Base-by-base conservation (phyloP, 2,329 filamentous ascomycete genomes). In the Venturia oleaginea region DNA sequence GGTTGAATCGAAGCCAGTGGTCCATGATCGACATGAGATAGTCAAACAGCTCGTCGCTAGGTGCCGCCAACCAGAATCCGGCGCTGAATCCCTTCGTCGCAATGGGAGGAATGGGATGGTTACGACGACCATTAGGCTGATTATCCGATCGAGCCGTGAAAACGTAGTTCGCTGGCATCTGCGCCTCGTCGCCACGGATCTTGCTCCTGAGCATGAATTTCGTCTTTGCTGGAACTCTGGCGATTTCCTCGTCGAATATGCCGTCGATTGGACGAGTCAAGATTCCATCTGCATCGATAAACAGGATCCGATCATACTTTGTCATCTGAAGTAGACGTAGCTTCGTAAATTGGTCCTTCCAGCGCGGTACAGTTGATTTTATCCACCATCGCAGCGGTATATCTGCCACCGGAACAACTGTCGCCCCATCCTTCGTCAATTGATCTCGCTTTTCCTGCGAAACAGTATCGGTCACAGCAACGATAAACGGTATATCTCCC, bases 301-400 rank as follows among this genome's bases (percentile, higher is more conserved):
- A 66, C n/a, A 65, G 37, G 11, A 66, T 59, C 4, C 65, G 64
- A 22, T 66, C 64, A 15, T 62, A 66, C 6, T 66, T 22, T 13
- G 51, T 63, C 59, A 66, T n/a, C 8, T 63, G 42, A 10, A 66
- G 62, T 4, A 66, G 27, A 7, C 63, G 55, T 15, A 66, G 59
- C 55, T 66, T 66, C 27, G 65, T 66, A 24, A 65, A 66, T 40
- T 66, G 59, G 40, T 66, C 64, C 17, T 54, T 38, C 37, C 37
- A 66, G 4, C 61, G 61, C 6, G 27, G n/a, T 5, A 34, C 13
- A 3, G 38, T 60, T 11, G 64, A 60, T 11, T 40, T 38, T 17
- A 46, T 40, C 59, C 34, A 34, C 48, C 46, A 42, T 1, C 27
- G 32, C 6, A 34, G 24, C 19, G 60, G 59, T 24, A 42, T 42